Percentiles rank a stretch among this genome's conserved stretches.
phyloP scores from a whole-genome alignment of 148 eudicot genomes.

The Talinum fruticosum region DNA sequence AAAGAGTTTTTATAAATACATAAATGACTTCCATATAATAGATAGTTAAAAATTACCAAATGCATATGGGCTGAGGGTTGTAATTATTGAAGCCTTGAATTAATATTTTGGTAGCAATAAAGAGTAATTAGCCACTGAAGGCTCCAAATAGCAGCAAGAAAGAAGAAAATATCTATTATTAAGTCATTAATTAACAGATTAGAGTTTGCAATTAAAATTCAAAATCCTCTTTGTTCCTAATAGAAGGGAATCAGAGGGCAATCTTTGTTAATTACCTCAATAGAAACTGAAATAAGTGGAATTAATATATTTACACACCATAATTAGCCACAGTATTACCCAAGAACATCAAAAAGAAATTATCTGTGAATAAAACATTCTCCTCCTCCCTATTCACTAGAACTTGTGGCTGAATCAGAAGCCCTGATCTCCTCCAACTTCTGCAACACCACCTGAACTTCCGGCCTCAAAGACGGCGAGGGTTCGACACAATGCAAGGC shows the following conservation, averaged over 20 bases:
- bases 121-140: too few relatives aligned
- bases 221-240: conserved; percentile 12
- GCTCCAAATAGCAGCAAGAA: too few relatives aligned
- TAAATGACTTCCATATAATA: too few relatives aligned
- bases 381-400: conserved; percentile 42
- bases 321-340: neutral
- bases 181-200: too few relatives aligned
- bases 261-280: neutral
- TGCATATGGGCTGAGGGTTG: too few relatives aligned
- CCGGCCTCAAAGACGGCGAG: conserved; percentile 64
- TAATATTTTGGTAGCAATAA: too few relatives aligned
- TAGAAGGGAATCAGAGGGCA: conserved; percentile 20
- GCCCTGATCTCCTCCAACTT: conserved; percentile 68
- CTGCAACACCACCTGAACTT: conserved; percentile 62
- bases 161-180: too few relatives aligned
- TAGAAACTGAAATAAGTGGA: neutral
- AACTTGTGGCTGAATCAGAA: conserved; percentile 36
- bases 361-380: conserved; percentile 33
- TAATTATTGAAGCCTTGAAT: too few relatives aligned
- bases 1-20: too few relatives aligned
- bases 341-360: conserved; percentile 15
- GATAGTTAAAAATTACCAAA: too few relatives aligned
- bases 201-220: too few relatives aligned
- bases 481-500: conserved; percentile 87
- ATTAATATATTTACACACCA: conserved; percentile 30